Percentiles rank a stretch among this genome's conserved stretches.
These are phyloP conservation scores for Cystobasidium onofrii DNA, from an alignment of 768 basidiomycete genomes.

Conservation along the genomic window DNA sequence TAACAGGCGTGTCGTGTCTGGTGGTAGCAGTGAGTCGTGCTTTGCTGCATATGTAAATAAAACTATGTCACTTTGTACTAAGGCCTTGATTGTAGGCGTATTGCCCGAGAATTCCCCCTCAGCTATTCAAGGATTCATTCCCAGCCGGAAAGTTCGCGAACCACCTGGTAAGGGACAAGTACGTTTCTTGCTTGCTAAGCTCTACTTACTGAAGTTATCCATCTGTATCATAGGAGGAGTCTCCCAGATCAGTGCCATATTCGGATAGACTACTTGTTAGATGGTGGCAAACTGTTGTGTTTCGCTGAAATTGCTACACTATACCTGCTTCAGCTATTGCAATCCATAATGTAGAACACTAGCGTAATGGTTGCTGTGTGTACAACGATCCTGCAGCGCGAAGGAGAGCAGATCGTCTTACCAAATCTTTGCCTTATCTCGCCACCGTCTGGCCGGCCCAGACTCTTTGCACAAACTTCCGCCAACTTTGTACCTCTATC, in stretches of 20 bases:
- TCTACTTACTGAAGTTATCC: too few relatives aligned
- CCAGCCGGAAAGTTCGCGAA: constrained; percentile 1
- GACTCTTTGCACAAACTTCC: neutral
- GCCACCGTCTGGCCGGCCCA: too few relatives aligned
- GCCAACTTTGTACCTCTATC: too few relatives aligned
- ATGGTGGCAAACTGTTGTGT: neutral
- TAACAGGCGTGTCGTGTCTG: neutral
- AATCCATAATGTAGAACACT: too few relatives aligned
- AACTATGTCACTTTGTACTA: neutral
- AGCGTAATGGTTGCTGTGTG: too few relatives aligned
- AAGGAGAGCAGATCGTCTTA: too few relatives aligned
- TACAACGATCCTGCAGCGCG: too few relatives aligned
- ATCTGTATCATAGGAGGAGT: neutral
- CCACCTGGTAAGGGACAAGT: constrained; percentile 1
- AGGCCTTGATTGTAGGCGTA: constrained; percentile 1
- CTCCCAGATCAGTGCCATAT: neutral
- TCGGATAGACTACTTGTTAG: neutral
- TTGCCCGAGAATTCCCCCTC: neutral
- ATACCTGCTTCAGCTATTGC: neutral
- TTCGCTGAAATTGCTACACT: neutral
- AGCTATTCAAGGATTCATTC: constrained; percentile 7
- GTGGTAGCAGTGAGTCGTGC: neutral
- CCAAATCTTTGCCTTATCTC: too few relatives aligned
- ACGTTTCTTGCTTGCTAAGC: too few relatives aligned
- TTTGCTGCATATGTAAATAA: neutral